Conservation (phyloP, 257 asterid genomes). For the Eucommia ulmoides region DNA sequence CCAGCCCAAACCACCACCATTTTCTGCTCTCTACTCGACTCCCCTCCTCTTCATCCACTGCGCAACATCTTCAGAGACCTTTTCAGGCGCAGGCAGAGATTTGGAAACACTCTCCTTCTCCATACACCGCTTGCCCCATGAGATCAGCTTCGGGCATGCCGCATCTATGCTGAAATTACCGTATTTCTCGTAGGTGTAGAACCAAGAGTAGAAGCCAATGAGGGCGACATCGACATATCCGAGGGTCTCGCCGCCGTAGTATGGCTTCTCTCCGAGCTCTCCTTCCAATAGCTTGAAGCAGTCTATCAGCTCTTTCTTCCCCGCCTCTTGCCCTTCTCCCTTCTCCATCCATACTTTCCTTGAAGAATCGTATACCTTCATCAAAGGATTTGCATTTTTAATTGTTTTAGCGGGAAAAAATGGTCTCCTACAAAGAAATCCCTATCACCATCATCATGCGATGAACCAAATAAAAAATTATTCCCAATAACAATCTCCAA, state of each 20-base stretch:
- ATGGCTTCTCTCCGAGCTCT: constrained; percentile 36
- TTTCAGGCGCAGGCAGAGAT: constrained; percentile 29
- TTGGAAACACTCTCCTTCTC: constrained; percentile 30
- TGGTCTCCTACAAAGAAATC: too few species aligned
- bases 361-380: constrained; percentile 18
- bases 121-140: constrained; percentile 53
- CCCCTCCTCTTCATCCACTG: neutral
- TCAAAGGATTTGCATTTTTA: neutral
- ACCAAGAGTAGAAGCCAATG: constrained; percentile 37
- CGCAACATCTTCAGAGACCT: constrained; percentile 16
- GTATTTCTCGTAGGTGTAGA: constrained; percentile 30
- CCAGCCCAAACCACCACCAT: too few species aligned
- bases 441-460: too few species aligned
- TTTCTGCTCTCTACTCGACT: neutral
- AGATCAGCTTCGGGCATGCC: constrained; percentile 35
- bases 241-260: constrained; percentile 39
- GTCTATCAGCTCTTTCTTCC: constrained; percentile 37
- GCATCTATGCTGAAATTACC: constrained; percentile 33
- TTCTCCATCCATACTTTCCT: constrained; percentile 28
- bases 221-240: constrained; percentile 42
- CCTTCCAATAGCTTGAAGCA: constrained; percentile 28
- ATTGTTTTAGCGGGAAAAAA: too few species aligned
- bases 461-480: neutral
- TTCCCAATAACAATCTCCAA: neutral
- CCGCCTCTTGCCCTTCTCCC: constrained; percentile 42